Base-by-base conservation (phyloP, 2,329 filamentous ascomycete species). In the Pseudonectria buxi region DNA sequence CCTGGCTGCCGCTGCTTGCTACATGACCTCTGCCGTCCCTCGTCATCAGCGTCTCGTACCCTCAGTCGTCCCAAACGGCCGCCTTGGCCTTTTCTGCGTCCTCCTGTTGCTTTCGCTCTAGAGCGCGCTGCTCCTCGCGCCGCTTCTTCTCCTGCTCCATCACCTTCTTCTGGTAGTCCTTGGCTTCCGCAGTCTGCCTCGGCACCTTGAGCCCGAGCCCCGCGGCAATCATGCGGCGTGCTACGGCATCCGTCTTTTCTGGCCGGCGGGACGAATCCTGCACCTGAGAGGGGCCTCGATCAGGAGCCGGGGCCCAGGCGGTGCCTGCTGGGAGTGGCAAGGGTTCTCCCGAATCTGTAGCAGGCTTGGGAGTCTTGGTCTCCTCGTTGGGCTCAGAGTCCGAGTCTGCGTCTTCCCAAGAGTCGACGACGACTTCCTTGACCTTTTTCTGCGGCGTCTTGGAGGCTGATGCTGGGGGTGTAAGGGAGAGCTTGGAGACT, bases 161-260 rank as follows among this genome's bases (percentile, higher is more conserved):
- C 41, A 92, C 69, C 1, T 85, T 82, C 47, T 73, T 77, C 53
- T 96, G 89, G 58, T 92, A 96, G 35, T 86, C 85, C 50, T 73
- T 75, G 69, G 95, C 85, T 64, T 95, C 89, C 44, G 94, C 87
- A 2, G 87, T 95, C 59, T 81, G 76, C 65, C 78, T 83, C 24
- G 87, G 86, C 24, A 81, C 78, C 53, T 81, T 78, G 36, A 95
- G 76, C 1, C 92, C 92, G 46, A 96, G 65, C 1, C 86, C 88
- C 4, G 84, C 85, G 1, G 87, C 88, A 57, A 98, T 96, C 76
- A 98, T 73, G 40, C 92, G 72, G 43, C 84, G 77, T 5, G 92
- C 92, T 26, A 94, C 87, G 1, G 88, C 86, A 42, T 94, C 94
- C 43, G 89, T 94, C 69, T 95, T 98, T 63, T 95, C 89, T 0